Percentiles rank a stretch among this genome's conserved stretches.
These are phyloP conservation scores for Ballota nigra DNA, from an alignment of 257 asterid genomes.

Conservation along the genomic window DNA sequence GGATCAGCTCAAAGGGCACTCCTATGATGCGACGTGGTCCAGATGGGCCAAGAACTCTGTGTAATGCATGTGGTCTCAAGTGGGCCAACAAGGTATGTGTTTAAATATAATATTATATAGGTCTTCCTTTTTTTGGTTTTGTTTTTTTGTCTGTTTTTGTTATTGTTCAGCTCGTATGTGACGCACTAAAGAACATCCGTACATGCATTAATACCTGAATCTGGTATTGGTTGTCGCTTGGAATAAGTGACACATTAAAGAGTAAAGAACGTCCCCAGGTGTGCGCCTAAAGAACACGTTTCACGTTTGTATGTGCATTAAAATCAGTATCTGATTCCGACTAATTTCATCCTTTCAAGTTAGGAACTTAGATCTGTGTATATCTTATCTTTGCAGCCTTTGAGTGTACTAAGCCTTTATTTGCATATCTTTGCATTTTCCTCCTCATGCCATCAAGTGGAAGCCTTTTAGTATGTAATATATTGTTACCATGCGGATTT, in stretches of 20 bases:
- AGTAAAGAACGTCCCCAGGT: too few species aligned
- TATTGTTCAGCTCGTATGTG: neutral
- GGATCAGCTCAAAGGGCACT: slow-evolving; percentile 85
- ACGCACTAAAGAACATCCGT: neutral
- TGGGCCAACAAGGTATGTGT: slow-evolving; percentile 78
- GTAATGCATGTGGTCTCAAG: slow-evolving; percentile 93
- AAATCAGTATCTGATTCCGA: neutral
- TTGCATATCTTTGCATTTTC: too few species aligned
- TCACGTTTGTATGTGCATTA: neutral
- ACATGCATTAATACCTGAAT: neutral
- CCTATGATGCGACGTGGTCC: slow-evolving; percentile 99
- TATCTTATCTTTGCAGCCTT: too few species aligned
- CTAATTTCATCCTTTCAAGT: too few species aligned
- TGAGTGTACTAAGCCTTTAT: too few species aligned
- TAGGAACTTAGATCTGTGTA: too few species aligned
- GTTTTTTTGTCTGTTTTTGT: neutral
- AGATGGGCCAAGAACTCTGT: slow-evolving; percentile 85
- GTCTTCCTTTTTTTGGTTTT: neutral
- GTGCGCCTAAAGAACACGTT: neutral
- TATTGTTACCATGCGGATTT: too few species aligned
- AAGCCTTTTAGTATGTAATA: neutral
- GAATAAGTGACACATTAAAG: neutral
- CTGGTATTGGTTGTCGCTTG: neutral
- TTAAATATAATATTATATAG: neutral
- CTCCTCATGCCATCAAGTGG: too few species aligned